Percentiles rank a stretch among this genome's conserved stretches.
phyloP scores from a whole-genome alignment of 805 yeast genomes.

The Sugiyamaella boreocaroliniensis region DNA sequence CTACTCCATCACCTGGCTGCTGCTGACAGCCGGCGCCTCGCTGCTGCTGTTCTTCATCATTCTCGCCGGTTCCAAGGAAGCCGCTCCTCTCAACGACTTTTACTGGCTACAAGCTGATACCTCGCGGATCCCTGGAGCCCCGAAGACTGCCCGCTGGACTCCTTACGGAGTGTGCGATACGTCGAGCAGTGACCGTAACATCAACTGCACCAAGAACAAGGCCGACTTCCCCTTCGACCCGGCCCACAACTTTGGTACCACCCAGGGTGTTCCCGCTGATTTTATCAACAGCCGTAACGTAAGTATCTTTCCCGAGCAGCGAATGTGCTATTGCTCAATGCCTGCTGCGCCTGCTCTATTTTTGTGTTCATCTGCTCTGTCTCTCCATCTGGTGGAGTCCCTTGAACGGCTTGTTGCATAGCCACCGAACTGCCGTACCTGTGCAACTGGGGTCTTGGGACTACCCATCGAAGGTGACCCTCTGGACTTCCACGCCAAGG shows the following conservation, averaged over 20 bases:
- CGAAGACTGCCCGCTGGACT: constrained; percentile 65
- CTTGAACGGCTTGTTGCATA: too few relatives aligned
- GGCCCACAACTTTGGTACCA: constrained; percentile 57
- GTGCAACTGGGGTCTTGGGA: background rate
- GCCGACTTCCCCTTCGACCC: constrained; percentile 91
- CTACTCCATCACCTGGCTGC: constrained; percentile 26
- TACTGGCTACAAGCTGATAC: constrained; percentile 82
- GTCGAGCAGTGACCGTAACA: constrained; percentile 38
- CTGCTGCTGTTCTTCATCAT: constrained; percentile 55
- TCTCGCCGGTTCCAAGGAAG: constrained; percentile 54
- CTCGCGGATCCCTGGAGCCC: constrained; percentile 38
- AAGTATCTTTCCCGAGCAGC: constrained; percentile 15
- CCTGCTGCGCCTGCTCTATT: too few relatives aligned
- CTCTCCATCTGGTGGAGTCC: too few relatives aligned
- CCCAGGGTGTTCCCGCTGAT: constrained; percentile 45
- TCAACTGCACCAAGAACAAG: constrained; percentile 44
- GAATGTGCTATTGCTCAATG: too few relatives aligned
- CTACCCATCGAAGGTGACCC: too few relatives aligned
- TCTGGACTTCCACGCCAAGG: too few relatives aligned
- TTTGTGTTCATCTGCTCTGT: too few relatives aligned
- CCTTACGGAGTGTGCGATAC: constrained; percentile 61
- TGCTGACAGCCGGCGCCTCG: constrained; percentile 39
- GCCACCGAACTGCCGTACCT: too few relatives aligned
- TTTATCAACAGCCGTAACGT: constrained; percentile 42
- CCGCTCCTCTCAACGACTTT: constrained; percentile 53